Base-by-base conservation (phyloP, 805 yeast genomes). In the Metschnikowia arizonensis region DNA sequence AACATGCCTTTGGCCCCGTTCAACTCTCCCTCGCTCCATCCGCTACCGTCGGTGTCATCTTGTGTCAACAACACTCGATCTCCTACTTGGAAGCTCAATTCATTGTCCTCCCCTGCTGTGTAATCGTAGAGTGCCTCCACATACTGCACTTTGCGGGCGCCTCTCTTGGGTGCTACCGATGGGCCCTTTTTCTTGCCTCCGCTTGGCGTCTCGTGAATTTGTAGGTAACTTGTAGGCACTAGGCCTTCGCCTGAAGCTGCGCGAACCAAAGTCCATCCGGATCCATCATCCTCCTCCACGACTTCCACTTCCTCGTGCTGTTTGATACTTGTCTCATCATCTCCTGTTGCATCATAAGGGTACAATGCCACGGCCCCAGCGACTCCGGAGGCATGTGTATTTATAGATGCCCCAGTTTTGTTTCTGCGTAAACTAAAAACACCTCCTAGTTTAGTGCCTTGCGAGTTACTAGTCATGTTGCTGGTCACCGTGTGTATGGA, bases 1-100 rank as follows among this genome's bases (percentile, higher is more conserved):
- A 87, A 82, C 45, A 85, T 60, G 1, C 95, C 95, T 15, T 66
- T 69, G 6, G 50, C 52, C 0, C 91, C 93, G 50, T 79, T 70
- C 5, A 84, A 48, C 59, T 86, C 91, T 10, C 97, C 98, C 54
- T 82, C 85, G 1, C 97, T 90, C 99, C 99, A 93, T 0, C 99
- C 99, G 53, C 84, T 86, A 42, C 83, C 85, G 41, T 81, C 87
- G 3, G 65, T 60, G 52, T 71, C 76, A 24, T 76, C 82, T 33
- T 69, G 72, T 1, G 85, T 57, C 10, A 93, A 75, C 9, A 76
- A 73, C 15, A 93, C 78, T 44, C 72, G 73, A 50, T 91, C 97
- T 2, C 96, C 97, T 0, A 77, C 82, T 6, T 53, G 56, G 17
- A 93, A 78, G 17, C 78, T 74, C 47, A 93, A 62, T 64, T 93